Base-by-base conservation (phyloP, 140 eudicot genomes). In the Ambrosia hybrid region DNA sequence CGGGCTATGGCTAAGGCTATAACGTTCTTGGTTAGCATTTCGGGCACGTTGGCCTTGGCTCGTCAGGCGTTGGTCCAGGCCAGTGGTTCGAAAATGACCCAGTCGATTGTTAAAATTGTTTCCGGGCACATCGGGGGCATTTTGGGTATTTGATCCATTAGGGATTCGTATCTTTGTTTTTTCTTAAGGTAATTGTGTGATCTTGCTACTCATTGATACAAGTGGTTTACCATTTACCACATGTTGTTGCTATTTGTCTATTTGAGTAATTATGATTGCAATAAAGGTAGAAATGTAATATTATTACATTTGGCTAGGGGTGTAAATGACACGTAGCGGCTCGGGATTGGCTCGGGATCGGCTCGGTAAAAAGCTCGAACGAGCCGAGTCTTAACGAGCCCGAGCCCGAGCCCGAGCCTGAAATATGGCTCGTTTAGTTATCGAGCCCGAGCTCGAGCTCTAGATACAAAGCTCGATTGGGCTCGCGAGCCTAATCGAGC, bases 21-120 rank as follows among this genome's bases (percentile, higher is more conserved):
- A 4, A 77, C 76, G 12, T 77, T 60, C 57, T 13, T 77, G 9
- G 66, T 77, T 77, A 77, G 81, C 62, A 77, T 77, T 70, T 77
- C 81, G 65, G 70, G 76, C 65, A 51, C 76, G 1, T 11, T 77
- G 37, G 38, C 70, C 30, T 26, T 77, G 66, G 58, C 72, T 41
- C 76, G 72, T 9, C 72, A 77, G 76, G 76, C 60, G 65, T 39
- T 36, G 39, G 65, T 53, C 38, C 72, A 69, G 65, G 68, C 55
- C 51, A 43, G 55, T 37, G 65, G 76, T 51, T 61, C 66, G 12
- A 26, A 70, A 13, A 63, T 55, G 43, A 55, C 76, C 1, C 66
- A 60, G 58, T 70, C 51, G 75, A 36, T 76, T 65, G 58, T 39
- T 70, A 52, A 52, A 17, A 51, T 77, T 77, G 36, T 77, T 4